Evolutionary conservation across 2,329 filamentous ascomycete genomes (phyloP), one percentile per base, ranked within the genome.

Genomic region (Metarhizium rileyi): DNA sequence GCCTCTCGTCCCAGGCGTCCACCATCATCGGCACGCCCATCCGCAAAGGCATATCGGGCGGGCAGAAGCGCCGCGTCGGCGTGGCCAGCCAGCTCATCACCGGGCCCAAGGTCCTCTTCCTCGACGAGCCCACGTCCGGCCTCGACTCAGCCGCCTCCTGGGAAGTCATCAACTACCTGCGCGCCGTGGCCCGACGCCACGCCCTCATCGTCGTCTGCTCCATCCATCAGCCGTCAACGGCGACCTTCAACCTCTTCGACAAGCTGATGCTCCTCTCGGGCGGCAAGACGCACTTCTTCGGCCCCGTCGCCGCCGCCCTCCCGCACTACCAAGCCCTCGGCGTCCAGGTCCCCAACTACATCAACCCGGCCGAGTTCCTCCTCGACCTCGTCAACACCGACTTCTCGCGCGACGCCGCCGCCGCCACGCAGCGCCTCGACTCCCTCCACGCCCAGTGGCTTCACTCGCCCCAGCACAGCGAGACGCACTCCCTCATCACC

Each of bases 91-190:
- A 89, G 61, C 75, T 95, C 33, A 86, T 94, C 59, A 91, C 87
- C 1, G 82, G 77, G 50, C 88, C 89, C 0, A 87, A 84, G 64
- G 81, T 94, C 7, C 65, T 95, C 23, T 93, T 95, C 61, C 69
- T 94, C 28, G 87, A 93, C 61, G 87, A 93, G 65, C 87, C 87
- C 1, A 95, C 88, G 0, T 89, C 84, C 55, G 89, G 89, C 8
- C 71, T 94, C 9, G 89, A 95, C 63, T 90, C 86, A 7, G 82
- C 81, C 0, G 83, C 84, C 0, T 87, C 84, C 51, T 83, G 73
- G 55, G 86, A 94, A 64, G 86, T 94, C 22, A 81, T 91, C 49
- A 83, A 74, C 3, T 90, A 86, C 62, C 76, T 91, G 45, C 81
- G 77, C 59, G 70, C 74, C 9, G 74, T 90, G 27, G 86, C 82